phyloP scores from a whole-genome alignment of 129 eudicot genomes.

The Centrapalus pauciflorus region DNA sequence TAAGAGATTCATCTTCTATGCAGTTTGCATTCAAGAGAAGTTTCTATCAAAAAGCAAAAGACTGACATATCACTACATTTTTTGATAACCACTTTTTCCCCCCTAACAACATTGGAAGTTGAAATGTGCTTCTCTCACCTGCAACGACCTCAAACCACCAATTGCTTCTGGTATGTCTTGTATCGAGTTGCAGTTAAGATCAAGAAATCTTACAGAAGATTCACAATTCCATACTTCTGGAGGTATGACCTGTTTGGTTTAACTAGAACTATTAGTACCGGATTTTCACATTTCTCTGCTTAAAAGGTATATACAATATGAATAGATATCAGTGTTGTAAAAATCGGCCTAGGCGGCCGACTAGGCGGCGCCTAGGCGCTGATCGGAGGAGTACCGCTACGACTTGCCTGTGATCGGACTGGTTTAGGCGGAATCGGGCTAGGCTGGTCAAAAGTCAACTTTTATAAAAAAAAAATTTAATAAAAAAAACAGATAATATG shows the following conservation, averaged over 20 bases:
- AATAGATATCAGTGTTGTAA: too few relatives aligned
- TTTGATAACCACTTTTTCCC: neutral
- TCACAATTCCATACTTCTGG: constrained; percentile 81
- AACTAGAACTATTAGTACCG: constrained; percentile 19
- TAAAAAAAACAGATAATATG: too few relatives aligned
- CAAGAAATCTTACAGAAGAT: constrained; percentile 75
- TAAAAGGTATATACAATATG: neutral
- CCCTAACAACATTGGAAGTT: neutral
- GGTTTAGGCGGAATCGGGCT: too few relatives aligned
- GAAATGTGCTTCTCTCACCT: constrained; percentile 37
- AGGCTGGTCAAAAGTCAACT: too few relatives aligned
- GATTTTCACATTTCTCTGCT: neutral
- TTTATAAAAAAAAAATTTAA: too few relatives aligned
- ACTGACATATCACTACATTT: neutral
- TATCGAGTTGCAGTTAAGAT: constrained; percentile 62
- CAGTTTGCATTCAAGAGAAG: constrained; percentile 59
- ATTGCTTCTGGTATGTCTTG: constrained; percentile 54
- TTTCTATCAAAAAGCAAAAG: constrained; percentile 45
- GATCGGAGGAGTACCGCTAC: too few relatives aligned
- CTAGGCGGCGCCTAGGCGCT: too few relatives aligned
- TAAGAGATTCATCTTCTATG: constrained; percentile 54
- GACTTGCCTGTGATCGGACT: too few relatives aligned
- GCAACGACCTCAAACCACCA: constrained; percentile 49
- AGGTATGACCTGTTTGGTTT: constrained; percentile 58
- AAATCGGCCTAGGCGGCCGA: too few relatives aligned